Percentiles rank a stretch among this genome's conserved stretches.
phyloP scores from a whole-genome alignment of 495 filamentous ascomycete genomes.

The Penicillium verhagenii region DNA sequence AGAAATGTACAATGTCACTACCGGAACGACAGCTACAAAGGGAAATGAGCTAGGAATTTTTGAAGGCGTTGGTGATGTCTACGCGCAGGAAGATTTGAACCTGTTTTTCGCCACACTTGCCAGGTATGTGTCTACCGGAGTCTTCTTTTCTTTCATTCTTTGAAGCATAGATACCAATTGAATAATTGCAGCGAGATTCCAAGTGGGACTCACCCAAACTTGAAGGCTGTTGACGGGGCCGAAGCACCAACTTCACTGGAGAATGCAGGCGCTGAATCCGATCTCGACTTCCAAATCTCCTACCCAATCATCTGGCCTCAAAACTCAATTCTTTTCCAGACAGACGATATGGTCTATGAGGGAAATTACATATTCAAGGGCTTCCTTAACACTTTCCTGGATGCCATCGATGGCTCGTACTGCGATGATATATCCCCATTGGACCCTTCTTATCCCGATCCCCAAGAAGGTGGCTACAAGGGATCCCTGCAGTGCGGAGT shows the following conservation, averaged over 20 bases:
- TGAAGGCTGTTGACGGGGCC: conserved; percentile 45
- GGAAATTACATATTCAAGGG: conserved; percentile 37
- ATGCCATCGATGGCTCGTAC: conserved; percentile 63
- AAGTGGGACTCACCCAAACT: conserved; percentile 36
- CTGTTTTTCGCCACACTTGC: conserved; percentile 52
- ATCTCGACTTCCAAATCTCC: conserved; percentile 51
- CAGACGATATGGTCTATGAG: conserved; percentile 53
- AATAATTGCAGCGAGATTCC: conserved; percentile 28
- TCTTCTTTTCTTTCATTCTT: not conserved
- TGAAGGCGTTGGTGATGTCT: conserved; percentile 40
- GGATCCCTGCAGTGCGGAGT: conserved; percentile 61
- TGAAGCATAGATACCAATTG: not conserved
- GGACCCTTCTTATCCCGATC: conserved; percentile 58
- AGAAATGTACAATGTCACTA: conserved; percentile 47
- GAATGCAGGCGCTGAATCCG: conserved; percentile 46
- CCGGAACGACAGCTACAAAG: conserved; percentile 30
- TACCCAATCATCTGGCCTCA: conserved; percentile 59
- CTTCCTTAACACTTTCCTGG: conserved; percentile 51
- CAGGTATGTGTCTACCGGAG: too few species aligned
- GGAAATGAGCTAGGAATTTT: conserved; percentile 48
- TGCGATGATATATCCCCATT: conserved; percentile 37
- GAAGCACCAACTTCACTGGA: conserved; percentile 27
- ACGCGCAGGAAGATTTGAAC: conserved; percentile 57
- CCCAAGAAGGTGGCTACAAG: conserved; percentile 51
- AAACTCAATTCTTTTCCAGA: conserved; percentile 56